A percentile compares a stretch with the other conserved stretches of the same genome.
Evolutionary conservation across 176 grass and related monocot genomes (phyloP).

Genomic region (Zea luxurians): DNA sequence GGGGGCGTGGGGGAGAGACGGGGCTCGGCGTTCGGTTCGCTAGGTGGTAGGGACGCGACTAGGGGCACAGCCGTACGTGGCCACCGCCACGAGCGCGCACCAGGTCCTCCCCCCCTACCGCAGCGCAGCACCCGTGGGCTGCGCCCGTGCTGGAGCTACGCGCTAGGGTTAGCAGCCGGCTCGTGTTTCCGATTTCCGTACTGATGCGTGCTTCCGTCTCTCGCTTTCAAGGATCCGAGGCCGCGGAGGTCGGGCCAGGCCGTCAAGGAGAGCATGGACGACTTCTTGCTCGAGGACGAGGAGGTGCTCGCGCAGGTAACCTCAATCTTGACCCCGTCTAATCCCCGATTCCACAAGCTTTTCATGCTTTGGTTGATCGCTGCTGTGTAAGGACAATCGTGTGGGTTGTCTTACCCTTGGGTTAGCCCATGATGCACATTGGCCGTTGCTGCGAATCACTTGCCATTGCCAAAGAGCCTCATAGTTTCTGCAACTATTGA

Average conservation of each 20-base stretch:
- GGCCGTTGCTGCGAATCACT: not conserved
- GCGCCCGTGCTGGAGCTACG: not conserved
- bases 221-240: conserved; percentile 36
- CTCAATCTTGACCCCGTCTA: not conserved
- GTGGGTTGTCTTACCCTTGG: not conserved
- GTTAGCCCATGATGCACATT: conserved; percentile 2
- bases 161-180: not conserved
- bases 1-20: not conserved
- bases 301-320: conserved; percentile 51
- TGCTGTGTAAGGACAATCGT: not conserved
- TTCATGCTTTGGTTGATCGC: not conserved
- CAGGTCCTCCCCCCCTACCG: not conserved
- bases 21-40: not conserved
- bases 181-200: not conserved
- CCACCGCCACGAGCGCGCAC: not conserved
- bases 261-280: conserved; percentile 55
- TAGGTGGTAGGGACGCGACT: not conserved
- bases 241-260: conserved; percentile 23
- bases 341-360: not conserved
- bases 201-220: not conserved
- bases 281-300: conserved; percentile 58
- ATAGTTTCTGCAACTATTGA: not conserved
- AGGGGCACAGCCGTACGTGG: not conserved
- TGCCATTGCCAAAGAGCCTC: not conserved
- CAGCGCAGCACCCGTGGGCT: not conserved